Base-by-base conservation (phyloP, 2,329 filamentous ascomycete genomes). In the Aspergillus sp. region DNA sequence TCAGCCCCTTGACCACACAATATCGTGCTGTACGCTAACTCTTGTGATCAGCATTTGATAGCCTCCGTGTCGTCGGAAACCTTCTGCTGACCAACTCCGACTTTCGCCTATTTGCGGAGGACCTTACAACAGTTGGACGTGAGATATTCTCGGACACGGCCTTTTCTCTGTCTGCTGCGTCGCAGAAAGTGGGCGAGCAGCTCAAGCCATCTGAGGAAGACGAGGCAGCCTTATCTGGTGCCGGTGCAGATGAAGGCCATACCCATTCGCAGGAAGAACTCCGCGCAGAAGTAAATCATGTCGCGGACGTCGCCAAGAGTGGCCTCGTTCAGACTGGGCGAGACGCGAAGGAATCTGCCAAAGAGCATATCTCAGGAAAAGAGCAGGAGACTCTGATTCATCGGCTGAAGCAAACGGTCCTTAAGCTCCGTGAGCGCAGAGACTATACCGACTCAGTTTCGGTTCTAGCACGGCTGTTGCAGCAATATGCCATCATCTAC, bases 391-490 rank as follows among this genome's bases (percentile, higher is more conserved):
- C 91, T 0, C 78, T 98, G 59, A 71, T 94, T 6, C 84, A 88
- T 67, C 88, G 93, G 6, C 80, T 98, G 54, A 94, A 93, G 76
- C 83, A 90, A 69, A 88, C 90, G 0, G 87, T 98, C 3, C 68
- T 86, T 15, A 91, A 90, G 45, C 83, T 98, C 15, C 85, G 91
- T 7, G 85, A 91, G 70, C 87, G 91, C 55, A 86, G 84, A 7
- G 92, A 97, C 74, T 98, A 98, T 74, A 88, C 90, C 0, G 88
- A 93, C 52, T 97, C 93, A 0, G 92, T 97, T 0, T 92, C 91
- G 0, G 92, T 89, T 0, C 77, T 98, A 34, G 87, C 91, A 0
- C 78, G 88, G 7, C 82, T 98, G 6, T 83, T 97, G 60, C 87
- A 92, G 71, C 87, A 89, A 47, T 97, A 96, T 75, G 89, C 91